Conservation (phyloP, 2,329 filamentous ascomycete genomes). For the Exophiala lecanii-corni region DNA sequence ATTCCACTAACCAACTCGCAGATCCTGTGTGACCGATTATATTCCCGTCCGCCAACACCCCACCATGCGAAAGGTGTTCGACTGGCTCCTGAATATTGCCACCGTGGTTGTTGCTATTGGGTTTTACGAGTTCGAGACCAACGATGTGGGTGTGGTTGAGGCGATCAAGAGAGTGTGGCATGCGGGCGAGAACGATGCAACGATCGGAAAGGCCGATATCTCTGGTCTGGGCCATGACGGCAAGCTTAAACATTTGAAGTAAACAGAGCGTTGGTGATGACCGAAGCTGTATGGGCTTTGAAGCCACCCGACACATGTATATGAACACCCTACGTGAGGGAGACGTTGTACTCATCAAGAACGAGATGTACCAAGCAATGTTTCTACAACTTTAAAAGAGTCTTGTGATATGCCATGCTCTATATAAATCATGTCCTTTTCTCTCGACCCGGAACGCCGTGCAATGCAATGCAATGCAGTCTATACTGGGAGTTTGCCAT, state of each 20-base stretch:
- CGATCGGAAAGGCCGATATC: conserved; percentile 19
- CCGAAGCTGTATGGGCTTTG: neutral
- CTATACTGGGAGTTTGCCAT: neutral
- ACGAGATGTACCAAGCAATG: too few species aligned
- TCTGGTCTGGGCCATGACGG: conserved; percentile 20
- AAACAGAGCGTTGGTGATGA: conserved; percentile 2
- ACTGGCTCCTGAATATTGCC: conserved; percentile 72
- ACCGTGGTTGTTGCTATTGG: conserved; percentile 81
- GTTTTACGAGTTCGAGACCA: conserved; percentile 98
- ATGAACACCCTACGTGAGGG: too few species aligned
- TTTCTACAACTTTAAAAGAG: conserved; percentile 6
- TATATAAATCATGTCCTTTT: too few species aligned
- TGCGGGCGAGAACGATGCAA: conserved; percentile 49
- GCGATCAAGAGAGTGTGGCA: conserved; percentile 84
- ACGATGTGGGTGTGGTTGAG: conserved; percentile 92
- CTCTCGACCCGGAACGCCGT: conserved; percentile 6
- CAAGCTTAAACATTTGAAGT: conserved; percentile 21
- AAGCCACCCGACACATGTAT: conserved; percentile 6
- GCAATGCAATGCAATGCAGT: conserved; percentile 1
- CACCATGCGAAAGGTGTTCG: conserved; percentile 59
- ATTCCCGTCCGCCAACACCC: conserved; percentile 69
- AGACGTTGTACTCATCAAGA: too few species aligned
- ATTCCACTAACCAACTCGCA: too few species aligned
- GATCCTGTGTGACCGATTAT: conserved; percentile 81
- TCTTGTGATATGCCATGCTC: too few species aligned